Evolutionary conservation across 1,284 basidiomycete genomes (phyloP).

Genomic region (Clitocybe nebularis): DNA sequence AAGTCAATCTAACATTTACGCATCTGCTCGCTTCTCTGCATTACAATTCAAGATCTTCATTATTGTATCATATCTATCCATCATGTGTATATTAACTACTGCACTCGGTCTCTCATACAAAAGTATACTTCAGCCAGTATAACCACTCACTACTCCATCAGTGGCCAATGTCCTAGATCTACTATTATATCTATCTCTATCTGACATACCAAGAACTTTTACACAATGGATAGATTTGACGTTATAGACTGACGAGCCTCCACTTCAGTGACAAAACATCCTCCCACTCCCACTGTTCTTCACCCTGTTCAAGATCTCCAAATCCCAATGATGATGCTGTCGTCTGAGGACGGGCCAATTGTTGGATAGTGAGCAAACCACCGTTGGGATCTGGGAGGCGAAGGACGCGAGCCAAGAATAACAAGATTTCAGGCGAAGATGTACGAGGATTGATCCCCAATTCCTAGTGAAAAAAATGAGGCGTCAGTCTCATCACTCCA

Average conservation of each 20-base stretch:
- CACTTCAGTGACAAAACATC: constrained; percentile 19
- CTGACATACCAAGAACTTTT: too few species aligned
- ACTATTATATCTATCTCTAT: too few species aligned
- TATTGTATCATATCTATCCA: constrained; percentile 5
- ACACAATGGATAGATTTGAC: background rate
- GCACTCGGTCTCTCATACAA: too few species aligned
- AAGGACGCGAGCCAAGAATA: constrained; percentile 38
- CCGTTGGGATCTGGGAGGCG: constrained; percentile 12
- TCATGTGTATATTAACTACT: constrained; percentile 9
- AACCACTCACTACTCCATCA: too few species aligned
- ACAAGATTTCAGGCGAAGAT: constrained; percentile 48
- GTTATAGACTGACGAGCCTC: constrained; percentile 13
- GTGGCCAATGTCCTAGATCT: too few species aligned
- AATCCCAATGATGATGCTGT: constrained; percentile 22
- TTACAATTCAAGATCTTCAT: too few species aligned
- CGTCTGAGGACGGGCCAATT: constrained; percentile 17
- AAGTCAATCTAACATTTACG: too few species aligned
- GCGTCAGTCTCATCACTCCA: constrained; percentile 4
- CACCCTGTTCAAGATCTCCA: constrained; percentile 15
- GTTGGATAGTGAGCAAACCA: constrained; percentile 24
- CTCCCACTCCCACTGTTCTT: constrained; percentile 18
- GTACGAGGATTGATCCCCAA: constrained; percentile 51
- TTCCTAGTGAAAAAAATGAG: constrained; percentile 29
- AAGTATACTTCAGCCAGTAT: too few species aligned
- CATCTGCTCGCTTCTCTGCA: background rate